Percentiles rank a stretch among this genome's conserved stretches.
These are phyloP conservation scores for Lentinula novae-zelandiae DNA, from an alignment of 1,284 basidiomycete genomes.

Conservation along the genomic window DNA sequence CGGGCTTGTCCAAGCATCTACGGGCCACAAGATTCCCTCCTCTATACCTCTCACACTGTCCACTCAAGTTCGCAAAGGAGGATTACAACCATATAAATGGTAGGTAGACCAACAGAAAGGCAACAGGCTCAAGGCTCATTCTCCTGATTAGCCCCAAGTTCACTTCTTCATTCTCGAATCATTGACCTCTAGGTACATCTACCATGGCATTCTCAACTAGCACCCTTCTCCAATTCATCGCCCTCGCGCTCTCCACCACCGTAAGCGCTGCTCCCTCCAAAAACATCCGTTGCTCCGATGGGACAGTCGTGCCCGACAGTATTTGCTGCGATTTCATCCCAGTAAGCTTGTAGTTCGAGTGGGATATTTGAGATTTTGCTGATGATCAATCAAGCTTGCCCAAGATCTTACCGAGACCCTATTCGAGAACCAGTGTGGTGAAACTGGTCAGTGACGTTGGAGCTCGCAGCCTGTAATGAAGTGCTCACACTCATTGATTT, in stretches of 20 bases:
- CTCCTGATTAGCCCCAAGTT: neutral
- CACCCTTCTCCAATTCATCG: neutral
- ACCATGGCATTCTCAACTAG: neutral
- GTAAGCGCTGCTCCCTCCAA: neutral
- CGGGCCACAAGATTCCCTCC: neutral
- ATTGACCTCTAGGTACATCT: neutral
- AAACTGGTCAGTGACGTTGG: neutral
- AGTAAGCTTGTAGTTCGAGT: neutral
- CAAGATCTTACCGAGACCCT: conserved; percentile 13
- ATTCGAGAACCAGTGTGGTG: conserved; percentile 16
- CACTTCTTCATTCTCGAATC: neutral
- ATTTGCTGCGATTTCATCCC: neutral
- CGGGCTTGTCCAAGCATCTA: neutral
- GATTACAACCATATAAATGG: neutral
- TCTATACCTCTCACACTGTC: neutral
- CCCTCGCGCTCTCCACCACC: neutral
- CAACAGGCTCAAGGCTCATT: neutral
- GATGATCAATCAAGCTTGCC: conserved; percentile 7
- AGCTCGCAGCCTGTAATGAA: neutral
- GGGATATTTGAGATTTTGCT: neutral
- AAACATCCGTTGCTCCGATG: neutral
- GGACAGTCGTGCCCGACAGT: neutral
- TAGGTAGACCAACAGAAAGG: neutral
- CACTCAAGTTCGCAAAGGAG: neutral
- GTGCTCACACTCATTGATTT: no score